Evolutionary conservation across 805 yeast species (phyloP), one percentile per base, ranked within the genome.

Genomic region (Lipomyces lipofer): DNA sequence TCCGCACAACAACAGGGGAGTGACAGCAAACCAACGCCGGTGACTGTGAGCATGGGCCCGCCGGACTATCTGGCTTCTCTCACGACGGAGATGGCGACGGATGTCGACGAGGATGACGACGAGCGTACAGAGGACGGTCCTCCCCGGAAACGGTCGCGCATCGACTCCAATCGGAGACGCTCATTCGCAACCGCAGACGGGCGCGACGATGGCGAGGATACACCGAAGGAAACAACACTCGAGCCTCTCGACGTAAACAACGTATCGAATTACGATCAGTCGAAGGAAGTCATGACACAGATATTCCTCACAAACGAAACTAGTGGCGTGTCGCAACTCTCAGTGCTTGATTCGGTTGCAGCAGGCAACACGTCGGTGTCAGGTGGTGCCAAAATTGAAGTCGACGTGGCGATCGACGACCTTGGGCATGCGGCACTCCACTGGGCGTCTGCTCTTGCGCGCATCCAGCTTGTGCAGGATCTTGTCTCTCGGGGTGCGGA

Each of bases 371-470:
- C 57, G 7, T 21, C 25, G 10, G 30, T 25, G n/a, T 27, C 36
- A 8, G 68, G 66, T 30, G 66, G 59, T 10, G 46, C 60, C 1
- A 54, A 75, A 38, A 75, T 88, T 33, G 79, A 82, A 55, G 75
- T 91, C 47, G 94, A 89, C 65, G 88, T 89, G 30, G 84, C 97
- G 1, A 87, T 95, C 43, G 99, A 95, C 70, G 95, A 88, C 63
- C 82, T 85, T 54, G 97, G 98, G 0, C 94, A 94, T 67, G 86
- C 96, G 0, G 89, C 96, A 0, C 76, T 94, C 53, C 99, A 94
- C 70, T 88, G 98, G 95, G 95, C 97, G 2, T 84, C 97, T 13
- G 88, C 97, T 0, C 77, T 94, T 68, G 98, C 95, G 0, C 82
- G 88, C 54, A 71, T 84, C 1, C 73, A 82, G 2, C 75, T 91